Percentiles rank a stretch among this genome's conserved stretches.
Conservation (phyloP, 169 alveolate species). For the Toxoplasma gondii region DNA sequence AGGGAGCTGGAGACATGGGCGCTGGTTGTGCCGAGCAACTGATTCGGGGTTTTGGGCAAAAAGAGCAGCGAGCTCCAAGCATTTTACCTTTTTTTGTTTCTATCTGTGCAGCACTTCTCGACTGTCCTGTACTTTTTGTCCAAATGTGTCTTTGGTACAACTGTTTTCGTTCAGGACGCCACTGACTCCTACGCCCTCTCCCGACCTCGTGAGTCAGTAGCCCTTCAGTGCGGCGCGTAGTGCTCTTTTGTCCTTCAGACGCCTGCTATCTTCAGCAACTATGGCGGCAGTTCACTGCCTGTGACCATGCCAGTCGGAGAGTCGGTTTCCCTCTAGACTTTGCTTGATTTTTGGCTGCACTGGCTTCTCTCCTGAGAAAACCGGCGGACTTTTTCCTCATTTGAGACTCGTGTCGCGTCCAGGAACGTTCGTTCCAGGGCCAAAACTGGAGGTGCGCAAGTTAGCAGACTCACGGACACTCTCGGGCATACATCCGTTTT, state of each 20-base stretch:
- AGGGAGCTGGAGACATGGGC: not conserved
- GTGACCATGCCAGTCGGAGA: not conserved
- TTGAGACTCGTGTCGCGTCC: not conserved
- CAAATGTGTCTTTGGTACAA: not conserved
- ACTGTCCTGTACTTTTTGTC: not conserved
- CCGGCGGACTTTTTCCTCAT: not conserved
- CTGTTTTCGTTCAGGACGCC: not conserved
- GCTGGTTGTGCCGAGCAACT: not conserved
- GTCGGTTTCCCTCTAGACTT: not conserved
- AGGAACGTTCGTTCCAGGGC: not conserved
- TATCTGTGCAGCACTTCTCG: not conserved
- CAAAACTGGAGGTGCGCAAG: not conserved
- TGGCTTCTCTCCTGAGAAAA: not conserved
- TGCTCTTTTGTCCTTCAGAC: not conserved
- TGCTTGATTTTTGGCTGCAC: not conserved
- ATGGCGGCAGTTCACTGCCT: not conserved
- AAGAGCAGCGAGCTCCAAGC: not conserved
- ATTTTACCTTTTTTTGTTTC: not conserved
- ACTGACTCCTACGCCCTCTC: not conserved
- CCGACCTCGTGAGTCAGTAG: not conserved
- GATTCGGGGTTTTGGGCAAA: not conserved
- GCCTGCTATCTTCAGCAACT: not conserved
- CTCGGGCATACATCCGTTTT: not conserved
- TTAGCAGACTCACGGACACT: not conserved
- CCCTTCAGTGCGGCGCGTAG: not conserved